A percentile compares a stretch with the other conserved stretches of the same genome.
phyloP scores from a whole-genome alignment of 345 rosid genomes.

The Syzygium jambos region DNA sequence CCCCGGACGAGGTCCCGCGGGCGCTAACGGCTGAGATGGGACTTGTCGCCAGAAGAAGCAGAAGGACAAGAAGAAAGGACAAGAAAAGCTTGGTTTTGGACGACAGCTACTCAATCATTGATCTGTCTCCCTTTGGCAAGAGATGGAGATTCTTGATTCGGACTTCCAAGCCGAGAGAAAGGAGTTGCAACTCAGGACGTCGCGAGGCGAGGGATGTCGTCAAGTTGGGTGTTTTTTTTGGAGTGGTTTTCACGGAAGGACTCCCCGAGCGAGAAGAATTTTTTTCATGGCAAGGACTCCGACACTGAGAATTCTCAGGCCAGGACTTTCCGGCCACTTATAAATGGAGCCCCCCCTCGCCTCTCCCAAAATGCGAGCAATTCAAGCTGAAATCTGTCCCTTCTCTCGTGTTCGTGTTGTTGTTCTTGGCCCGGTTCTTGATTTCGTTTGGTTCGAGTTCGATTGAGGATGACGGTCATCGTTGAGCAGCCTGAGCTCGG shows the following conservation, averaged over 20 bases:
- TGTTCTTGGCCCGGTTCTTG: neutral
- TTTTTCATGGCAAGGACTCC: neutral
- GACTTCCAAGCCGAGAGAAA: neutral
- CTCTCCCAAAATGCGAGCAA: neutral
- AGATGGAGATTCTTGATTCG: neutral
- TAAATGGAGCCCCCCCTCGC: neutral
- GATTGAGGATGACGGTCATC: slow-evolving; percentile 5
- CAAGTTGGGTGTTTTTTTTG: neutral
- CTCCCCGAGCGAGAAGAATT: neutral
- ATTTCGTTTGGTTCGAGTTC: neutral
- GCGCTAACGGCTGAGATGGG: no score
- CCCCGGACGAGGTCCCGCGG: no score
- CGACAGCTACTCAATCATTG: neutral
- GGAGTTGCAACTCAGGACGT: neutral
- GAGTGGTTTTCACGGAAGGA: neutral
- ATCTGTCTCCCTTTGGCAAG: neutral
- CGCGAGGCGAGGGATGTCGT: neutral
- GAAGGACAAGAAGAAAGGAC: neutral
- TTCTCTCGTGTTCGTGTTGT: neutral
- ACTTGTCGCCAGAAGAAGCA: no score
- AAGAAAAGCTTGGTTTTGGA: neutral
- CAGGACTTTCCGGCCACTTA: slow-evolving; percentile 2
- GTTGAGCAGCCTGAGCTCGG: neutral
- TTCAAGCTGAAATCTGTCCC: neutral
- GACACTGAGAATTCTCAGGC: neutral